Base-by-base conservation (phyloP, 371 early-diverging fungal species). In the Mucor mucedo region DNA sequence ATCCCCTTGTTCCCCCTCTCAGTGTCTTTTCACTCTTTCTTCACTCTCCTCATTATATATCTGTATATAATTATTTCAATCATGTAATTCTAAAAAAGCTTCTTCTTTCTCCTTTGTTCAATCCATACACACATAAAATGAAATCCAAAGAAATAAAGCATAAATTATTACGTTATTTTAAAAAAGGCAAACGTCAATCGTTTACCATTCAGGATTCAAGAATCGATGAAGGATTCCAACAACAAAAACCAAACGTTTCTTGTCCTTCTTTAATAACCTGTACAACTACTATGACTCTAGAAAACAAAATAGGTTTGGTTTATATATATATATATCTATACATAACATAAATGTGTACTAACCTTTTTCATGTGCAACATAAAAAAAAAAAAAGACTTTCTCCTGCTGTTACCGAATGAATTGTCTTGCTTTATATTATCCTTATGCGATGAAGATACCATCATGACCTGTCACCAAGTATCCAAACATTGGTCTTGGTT, bases 211-310 rank as follows among this genome's bases (percentile, higher is more conserved):
- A 57, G 41, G 60, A 65, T 13, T 21, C 39, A 44, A 32, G 66
- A 44, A 67, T 67, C 4, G 67, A 67, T 45, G 67, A 67, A 48
- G 67, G 67, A 13, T 67, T 61, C 44, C 66, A 66, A 2, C 60
- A 60, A 9, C 39, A 54, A n/a, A 63, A 21, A 6, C 33, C n/a
- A 27, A 62, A 53, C 14, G 28, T 16, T n/a, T 56, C 57, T 21
- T 55, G 55, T 13, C 55, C 55, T 13, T 55, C 55, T 10, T n/a
- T 55, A n/a, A 42, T 41, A 5, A 41, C 55, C 3, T 16, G 16
- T 45, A 6, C 44, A 13, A 28, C 55, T 13, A 27, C 55, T 5
- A 14, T 29, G 40, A 27, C 11, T 27, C 4, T 44, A 49, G 29
- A 49, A 27, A 16, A 49, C 11, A 49, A 49, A 49, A 21, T 28